Base-by-base conservation (phyloP, 2,329 filamentous ascomycete species). In the Calycina marina region DNA sequence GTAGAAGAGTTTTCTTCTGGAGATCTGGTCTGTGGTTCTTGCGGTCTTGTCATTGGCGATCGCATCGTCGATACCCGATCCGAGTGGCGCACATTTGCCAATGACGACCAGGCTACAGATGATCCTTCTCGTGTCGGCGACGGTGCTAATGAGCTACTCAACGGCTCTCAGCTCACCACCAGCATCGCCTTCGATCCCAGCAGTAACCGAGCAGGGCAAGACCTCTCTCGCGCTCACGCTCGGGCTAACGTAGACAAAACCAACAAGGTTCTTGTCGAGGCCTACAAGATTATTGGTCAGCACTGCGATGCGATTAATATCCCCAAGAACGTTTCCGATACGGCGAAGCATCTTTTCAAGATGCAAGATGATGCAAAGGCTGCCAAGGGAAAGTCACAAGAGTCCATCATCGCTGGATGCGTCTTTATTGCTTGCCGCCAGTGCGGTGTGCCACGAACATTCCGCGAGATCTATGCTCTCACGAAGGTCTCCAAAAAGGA, bases 71-170 rank as follows among this genome's bases (percentile, higher is more conserved):
- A 98, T 54, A 92, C 83, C 39, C 80, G 92, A 40, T 93, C 85
- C 29, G 90, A 98, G 61, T 98, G 90, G 90, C 83, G 90, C 54
- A 98, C 90, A 1, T 98, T 98, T 60, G 85, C 86, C 53, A 96
- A 96, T 54, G 90, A 98, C 52, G 92, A 98, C 54, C 84, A 93
- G 56, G 84, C 83, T 50, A 86, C 82, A 51, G 92, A 96, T 48
- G 90, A 98, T 46, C 90, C 92, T 4, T 94, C 85, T 37, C 90
- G 90, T 84, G 88, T 98, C 43, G 90, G 90, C 62, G 90, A 96
- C 47, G 82, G 80, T 4, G 77, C 79, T 39, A 94, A 96, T 52
- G 78, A 83, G 33, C 74, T 98, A 26, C 69, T 93, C 36, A 85
- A 93, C 50, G 86, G 85, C 35, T 79, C 84, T 42, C 85, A 93